Conservation (phyloP, 2,329 filamentous ascomycete genomes). For the Thielaviopsis populi region DNA sequence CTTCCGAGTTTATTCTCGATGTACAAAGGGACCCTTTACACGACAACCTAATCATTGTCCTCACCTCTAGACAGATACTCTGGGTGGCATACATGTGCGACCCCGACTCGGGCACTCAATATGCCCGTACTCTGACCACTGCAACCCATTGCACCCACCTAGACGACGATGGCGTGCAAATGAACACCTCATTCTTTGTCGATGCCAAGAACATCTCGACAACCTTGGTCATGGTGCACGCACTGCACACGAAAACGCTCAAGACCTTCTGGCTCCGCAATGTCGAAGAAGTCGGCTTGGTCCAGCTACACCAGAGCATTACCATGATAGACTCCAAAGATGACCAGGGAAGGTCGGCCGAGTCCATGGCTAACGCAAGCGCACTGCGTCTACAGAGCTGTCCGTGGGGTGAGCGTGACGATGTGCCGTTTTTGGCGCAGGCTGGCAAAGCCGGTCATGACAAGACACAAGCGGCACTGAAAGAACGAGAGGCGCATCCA, state of each 20-base stretch:
- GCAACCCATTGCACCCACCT: neutral
- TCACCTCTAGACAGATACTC: conserved; percentile 15
- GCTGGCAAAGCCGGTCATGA: neutral
- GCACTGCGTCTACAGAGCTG: neutral
- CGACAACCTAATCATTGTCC: conserved; percentile 11
- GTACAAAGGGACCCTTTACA: conserved; percentile 10
- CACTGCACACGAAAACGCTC: neutral
- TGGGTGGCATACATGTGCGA: conserved; percentile 12
- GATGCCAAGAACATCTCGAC: neutral
- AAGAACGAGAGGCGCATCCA: neutral
- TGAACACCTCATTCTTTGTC: neutral
- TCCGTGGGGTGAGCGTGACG: conserved; percentile 10
- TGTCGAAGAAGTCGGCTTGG: neutral
- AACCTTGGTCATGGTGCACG: conserved; percentile 6
- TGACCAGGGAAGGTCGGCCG: neutral
- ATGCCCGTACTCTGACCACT: neutral
- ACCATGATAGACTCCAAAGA: neutral
- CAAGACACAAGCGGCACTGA: neutral
- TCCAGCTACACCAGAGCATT: conserved; percentile 1
- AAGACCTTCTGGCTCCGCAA: conserved; percentile 11
- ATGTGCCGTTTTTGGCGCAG: conserved; percentile 4
- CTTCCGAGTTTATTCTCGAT: conserved; percentile 14
- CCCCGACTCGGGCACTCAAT: neutral
- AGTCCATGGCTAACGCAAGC: neutral
- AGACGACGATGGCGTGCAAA: conserved; percentile 8